Conservation (phyloP, 805 yeast genomes). For the Kodamaea nitidulidarum region DNA sequence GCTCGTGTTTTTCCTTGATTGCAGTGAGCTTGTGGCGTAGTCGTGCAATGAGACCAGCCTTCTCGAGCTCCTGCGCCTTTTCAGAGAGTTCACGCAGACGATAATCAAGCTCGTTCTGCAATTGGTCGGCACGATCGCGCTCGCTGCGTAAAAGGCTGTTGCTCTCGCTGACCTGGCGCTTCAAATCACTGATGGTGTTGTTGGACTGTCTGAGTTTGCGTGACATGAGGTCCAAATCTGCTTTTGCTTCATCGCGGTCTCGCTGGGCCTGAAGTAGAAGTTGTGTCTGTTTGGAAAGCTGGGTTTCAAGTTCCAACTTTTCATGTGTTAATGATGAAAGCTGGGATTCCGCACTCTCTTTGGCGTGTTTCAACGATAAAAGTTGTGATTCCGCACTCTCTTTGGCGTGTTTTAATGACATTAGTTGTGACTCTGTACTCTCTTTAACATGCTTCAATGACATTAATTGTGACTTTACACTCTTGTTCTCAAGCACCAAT, state of each 20-base stretch:
- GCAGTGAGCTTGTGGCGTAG: constrained; percentile 8
- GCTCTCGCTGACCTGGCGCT: neutral
- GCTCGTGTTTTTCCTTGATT: constrained; percentile 11
- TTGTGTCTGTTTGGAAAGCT: neutral
- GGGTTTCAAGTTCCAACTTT: neutral
- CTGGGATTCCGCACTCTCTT: too few species aligned
- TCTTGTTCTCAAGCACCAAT: too few species aligned
- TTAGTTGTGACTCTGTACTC: too few species aligned
- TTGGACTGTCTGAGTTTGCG: neutral
- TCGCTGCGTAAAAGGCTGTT: neutral
- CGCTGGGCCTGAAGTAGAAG: neutral
- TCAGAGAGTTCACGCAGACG: constrained; percentile 10
- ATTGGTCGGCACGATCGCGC: constrained; percentile 8
- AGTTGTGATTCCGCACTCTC: too few species aligned
- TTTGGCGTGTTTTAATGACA: too few species aligned
- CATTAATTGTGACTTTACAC: too few species aligned
- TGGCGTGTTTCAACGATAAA: too few species aligned
- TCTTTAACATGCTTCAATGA: too few species aligned
- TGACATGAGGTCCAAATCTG: neutral
- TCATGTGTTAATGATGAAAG: too few species aligned
- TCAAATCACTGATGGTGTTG: constrained; percentile 1
- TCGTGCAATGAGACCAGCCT: constrained; percentile 1
- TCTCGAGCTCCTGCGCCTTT: constrained; percentile 8
- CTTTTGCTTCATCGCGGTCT: neutral
- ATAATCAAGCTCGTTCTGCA: constrained; percentile 10